These are phyloP conservation scores for Halophytophthora batemanensis DNA, from an alignment of 352 stramenopile genomes.

Conservation along the genomic window DNA sequence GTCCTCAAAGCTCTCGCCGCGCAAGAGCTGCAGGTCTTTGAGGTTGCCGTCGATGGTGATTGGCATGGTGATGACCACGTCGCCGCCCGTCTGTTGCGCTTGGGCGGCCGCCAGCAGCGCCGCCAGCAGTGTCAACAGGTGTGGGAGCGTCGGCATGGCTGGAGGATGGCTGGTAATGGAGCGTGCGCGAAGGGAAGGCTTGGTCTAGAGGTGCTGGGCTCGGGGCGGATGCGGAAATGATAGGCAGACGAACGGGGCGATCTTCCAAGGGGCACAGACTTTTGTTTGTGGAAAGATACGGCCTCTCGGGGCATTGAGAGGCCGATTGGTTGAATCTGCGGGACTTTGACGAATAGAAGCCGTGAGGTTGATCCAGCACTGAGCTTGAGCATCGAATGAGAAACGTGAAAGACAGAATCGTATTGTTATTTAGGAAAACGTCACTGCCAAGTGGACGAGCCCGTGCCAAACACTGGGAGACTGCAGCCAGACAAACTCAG, in stretches of 20 bases:
- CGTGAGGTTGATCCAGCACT: too few species aligned
- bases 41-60: conserved; percentile 59
- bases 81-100: conserved; percentile 27
- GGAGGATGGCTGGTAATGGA: conserved; percentile 12
- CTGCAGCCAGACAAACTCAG: too few species aligned
- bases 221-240: conserved; percentile 1
- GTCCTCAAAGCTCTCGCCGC: conserved; percentile 63
- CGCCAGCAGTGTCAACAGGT: conserved; percentile 25
- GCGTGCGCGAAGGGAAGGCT: neutral
- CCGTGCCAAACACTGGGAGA: too few species aligned
- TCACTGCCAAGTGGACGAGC: too few species aligned
- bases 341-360: too few species aligned
- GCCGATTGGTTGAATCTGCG: too few species aligned
- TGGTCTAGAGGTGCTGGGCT: neutral
- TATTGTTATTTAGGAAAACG: too few species aligned
- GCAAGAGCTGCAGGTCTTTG: conserved; percentile 62
- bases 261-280: neutral
- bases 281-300: conserved; percentile 32
- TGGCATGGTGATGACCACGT: conserved; percentile 70
- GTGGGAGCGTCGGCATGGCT: conserved; percentile 14
- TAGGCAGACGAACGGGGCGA: neutral
- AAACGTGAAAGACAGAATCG: too few species aligned
- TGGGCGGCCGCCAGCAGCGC: conserved; percentile 17
- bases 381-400: too few species aligned
- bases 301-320: too few species aligned